Percentiles rank a stretch among this genome's conserved stretches.
Evolutionary conservation across 257 asterid genomes (phyloP).

Genomic region (Verbena officinalis): DNA sequence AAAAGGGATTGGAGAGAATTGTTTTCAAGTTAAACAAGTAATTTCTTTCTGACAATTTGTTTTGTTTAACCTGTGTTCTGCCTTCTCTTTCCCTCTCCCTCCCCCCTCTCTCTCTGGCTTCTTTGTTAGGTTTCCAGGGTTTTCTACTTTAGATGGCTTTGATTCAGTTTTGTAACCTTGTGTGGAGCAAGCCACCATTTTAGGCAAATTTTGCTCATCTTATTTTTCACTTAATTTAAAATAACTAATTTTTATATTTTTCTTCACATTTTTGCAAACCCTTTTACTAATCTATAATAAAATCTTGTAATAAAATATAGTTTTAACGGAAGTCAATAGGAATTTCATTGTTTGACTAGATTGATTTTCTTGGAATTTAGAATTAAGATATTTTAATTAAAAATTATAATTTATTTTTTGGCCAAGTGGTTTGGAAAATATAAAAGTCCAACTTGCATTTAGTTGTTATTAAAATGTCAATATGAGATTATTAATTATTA

Average conservation of each 20-base stretch:
- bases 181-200: constrained; percentile 49
- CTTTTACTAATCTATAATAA: not conserved
- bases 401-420: constrained; percentile 8
- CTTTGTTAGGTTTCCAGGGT: constrained; percentile 32
- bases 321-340: not conserved
- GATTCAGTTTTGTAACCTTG: constrained; percentile 33
- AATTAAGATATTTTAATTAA: no score
- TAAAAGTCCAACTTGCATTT: constrained; percentile 12
- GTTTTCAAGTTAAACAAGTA: constrained; percentile 41
- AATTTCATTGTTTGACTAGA: not conserved
- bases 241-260: not conserved
- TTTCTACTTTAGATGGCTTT: constrained; percentile 44
- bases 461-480: no score
- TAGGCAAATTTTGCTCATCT: constrained; percentile 54
- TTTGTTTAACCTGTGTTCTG: constrained; percentile 25
- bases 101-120: constrained; percentile 23
- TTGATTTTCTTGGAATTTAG: not conserved
- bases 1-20: constrained; percentile 29
- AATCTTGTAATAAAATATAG: not conserved
- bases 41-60: constrained; percentile 41
- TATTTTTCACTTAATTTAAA: constrained; percentile 1
- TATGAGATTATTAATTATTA: no score
- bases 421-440: constrained; percentile 10
- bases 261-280: not conserved
- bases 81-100: constrained; percentile 5